These are phyloP conservation scores for Musa troglodytarum DNA, from an alignment of 176 grass and related monocot genomes.

Conservation along the genomic window DNA sequence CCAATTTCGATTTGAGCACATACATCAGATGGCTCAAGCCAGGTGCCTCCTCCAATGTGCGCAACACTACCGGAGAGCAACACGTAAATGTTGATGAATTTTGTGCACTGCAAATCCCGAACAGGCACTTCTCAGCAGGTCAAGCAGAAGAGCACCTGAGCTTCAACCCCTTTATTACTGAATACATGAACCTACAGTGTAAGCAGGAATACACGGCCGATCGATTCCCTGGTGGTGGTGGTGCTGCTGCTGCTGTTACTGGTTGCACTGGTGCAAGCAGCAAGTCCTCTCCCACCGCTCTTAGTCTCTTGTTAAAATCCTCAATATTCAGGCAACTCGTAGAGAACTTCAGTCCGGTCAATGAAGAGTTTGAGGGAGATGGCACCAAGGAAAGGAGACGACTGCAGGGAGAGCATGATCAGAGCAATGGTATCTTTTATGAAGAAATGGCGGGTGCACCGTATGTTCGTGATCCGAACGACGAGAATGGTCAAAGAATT, in stretches of 20 bases:
- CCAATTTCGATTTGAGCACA: conserved; percentile 66
- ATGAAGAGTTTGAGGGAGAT: neutral
- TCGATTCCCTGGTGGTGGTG: neutral
- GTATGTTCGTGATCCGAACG: neutral
- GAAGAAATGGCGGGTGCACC: neutral
- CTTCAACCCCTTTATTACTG: conserved; percentile 20
- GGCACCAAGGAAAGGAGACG: neutral
- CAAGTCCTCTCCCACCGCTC: conserved; percentile 34
- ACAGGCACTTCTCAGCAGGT: conserved; percentile 8
- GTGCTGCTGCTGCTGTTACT: too few relatives aligned
- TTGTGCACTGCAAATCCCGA: conserved; percentile 12
- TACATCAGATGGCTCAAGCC: conserved; percentile 74
- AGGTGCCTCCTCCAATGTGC: neutral
- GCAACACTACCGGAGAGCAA: neutral
- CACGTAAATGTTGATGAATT: neutral
- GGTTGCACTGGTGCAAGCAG: conserved; percentile 14
- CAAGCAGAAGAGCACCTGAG: conserved; percentile 10
- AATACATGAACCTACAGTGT: conserved; percentile 11
- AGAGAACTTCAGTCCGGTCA: conserved; percentile 21
- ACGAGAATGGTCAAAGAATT: neutral
- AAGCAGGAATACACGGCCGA: conserved; percentile 15
- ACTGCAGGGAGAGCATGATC: too few relatives aligned
- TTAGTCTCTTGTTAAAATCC: conserved; percentile 59
- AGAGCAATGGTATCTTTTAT: neutral
- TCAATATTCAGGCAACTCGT: conserved; percentile 61